A percentile compares a stretch with the other conserved stretches of the same genome.
Evolutionary conservation across 371 early-diverging fungal species (phyloP).

Genomic region (Mucor saturninus): DNA sequence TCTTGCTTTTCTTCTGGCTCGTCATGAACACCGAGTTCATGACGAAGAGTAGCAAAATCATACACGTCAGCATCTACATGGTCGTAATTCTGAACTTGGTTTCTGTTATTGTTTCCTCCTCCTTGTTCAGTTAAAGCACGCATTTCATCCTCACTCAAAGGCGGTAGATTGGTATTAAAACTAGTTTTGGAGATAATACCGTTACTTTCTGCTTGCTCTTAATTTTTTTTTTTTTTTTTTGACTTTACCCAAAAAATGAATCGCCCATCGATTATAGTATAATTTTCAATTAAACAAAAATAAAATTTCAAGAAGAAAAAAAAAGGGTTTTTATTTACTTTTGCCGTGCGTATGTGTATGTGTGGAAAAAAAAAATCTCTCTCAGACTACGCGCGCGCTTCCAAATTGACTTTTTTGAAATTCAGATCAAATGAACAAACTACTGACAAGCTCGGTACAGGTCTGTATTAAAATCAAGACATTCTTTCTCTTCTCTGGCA

Average conservation of each 20-base stretch:
- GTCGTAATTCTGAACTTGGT: constrained; percentile 15
- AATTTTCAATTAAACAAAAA: background rate
- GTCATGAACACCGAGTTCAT: constrained; percentile 35
- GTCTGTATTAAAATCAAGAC: too few species aligned
- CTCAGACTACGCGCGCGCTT: background rate
- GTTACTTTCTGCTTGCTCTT: background rate
- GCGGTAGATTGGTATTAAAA: constrained; percentile 67
- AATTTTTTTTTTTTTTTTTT: constrained; percentile 1
- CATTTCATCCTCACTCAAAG: constrained; percentile 51
- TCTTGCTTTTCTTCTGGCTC: constrained; percentile 51
- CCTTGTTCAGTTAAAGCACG: constrained; percentile 40
- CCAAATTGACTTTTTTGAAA: background rate
- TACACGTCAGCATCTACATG: constrained; percentile 42
- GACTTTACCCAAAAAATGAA: constrained; percentile 56
- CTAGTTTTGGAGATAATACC: constrained; percentile 30
- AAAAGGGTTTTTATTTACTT: background rate
- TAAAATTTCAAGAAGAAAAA: background rate
- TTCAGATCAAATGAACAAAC: too few species aligned
- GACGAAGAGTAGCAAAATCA: constrained; percentile 48
- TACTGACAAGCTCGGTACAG: too few species aligned
- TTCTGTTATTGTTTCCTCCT: constrained; percentile 23
- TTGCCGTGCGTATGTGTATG: constrained; percentile 1
- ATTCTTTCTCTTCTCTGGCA: too few species aligned
- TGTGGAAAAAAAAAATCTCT: background rate
- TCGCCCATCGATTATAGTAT: constrained; percentile 43